Conservation (phyloP, 2,329 filamentous ascomycete genomes). For the Ilyonectria sp. region DNA sequence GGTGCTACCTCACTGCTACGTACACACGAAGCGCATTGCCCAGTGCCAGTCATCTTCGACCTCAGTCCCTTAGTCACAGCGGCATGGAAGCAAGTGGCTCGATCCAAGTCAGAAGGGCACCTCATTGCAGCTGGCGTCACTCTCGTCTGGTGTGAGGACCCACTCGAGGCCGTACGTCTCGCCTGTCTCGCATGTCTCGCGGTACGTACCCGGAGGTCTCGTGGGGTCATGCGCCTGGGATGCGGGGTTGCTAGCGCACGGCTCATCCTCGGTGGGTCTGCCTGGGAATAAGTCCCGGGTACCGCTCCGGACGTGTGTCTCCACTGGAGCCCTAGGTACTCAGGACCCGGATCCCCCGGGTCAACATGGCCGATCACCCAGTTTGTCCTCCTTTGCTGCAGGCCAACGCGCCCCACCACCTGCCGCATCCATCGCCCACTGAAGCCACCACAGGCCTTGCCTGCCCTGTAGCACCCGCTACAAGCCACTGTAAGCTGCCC, state of each 20-base stretch:
- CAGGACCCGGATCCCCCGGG: constrained; percentile 32
- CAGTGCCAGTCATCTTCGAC: constrained; percentile 6
- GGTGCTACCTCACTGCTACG: not conserved
- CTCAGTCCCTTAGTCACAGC: constrained; percentile 15
- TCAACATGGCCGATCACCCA: constrained; percentile 31
- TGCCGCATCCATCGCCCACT: constrained; percentile 21
- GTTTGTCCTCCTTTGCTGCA: constrained; percentile 9
- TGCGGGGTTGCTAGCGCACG: constrained; percentile 41
- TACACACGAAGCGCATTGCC: not conserved
- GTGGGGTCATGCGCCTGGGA: constrained; percentile 41
- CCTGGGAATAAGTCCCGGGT: constrained; percentile 29
- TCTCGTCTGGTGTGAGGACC: constrained; percentile 42
- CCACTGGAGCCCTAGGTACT: constrained; percentile 31
- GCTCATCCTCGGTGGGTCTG: constrained; percentile 33
- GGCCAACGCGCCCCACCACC: constrained; percentile 19
- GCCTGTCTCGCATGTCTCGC: constrained; percentile 30
- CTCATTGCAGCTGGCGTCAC: constrained; percentile 36
- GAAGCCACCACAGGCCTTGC: constrained; percentile 6
- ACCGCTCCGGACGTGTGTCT: constrained; percentile 21
- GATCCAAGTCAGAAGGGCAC: constrained; percentile 40
- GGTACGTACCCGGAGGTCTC: constrained; percentile 34
- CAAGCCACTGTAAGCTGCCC: constrained; percentile 21
- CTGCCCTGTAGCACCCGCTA: constrained; percentile 17
- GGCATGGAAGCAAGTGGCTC: constrained; percentile 33
- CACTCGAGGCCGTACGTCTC: constrained; percentile 38